These are phyloP conservation scores for Daldinia caldariorum DNA, from an alignment of 495 filamentous ascomycete species.

Conservation along the genomic window DNA sequence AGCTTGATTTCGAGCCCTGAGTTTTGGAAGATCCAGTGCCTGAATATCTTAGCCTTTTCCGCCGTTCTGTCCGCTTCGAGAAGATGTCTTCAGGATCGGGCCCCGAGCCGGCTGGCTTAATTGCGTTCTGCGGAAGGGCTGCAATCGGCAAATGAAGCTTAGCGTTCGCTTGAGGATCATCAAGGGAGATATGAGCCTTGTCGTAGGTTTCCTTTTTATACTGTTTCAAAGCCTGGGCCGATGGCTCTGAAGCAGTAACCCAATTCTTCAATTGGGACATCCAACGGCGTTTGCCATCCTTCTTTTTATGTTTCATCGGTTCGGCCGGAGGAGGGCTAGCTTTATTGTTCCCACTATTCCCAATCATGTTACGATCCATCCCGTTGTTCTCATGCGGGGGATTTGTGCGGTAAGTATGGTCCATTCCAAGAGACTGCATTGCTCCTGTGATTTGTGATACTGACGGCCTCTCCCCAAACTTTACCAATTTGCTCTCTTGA, in stretches of 20 bases:
- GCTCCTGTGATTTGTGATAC: slow-evolving; percentile 19
- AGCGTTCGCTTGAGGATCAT: slow-evolving; percentile 44
- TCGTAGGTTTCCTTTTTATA: slow-evolving; percentile 52
- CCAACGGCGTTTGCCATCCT: slow-evolving; percentile 43
- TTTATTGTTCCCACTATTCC: neutral
- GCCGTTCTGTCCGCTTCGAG: slow-evolving; percentile 39
- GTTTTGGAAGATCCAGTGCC: slow-evolving; percentile 3
- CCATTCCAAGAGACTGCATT: slow-evolving; percentile 20
- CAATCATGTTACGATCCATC: neutral
- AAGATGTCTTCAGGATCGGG: slow-evolving; percentile 51
- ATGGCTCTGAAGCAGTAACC: slow-evolving; percentile 55
- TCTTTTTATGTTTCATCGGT: slow-evolving; percentile 22
- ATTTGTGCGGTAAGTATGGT: slow-evolving; percentile 1
- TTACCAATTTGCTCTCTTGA: neutral
- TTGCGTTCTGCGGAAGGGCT: slow-evolving; percentile 49
- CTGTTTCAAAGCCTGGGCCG: slow-evolving; percentile 51
- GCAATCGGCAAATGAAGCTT: slow-evolving; percentile 53
- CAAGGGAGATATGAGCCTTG: slow-evolving; percentile 47
- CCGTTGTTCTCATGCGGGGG: neutral
- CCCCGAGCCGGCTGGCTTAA: slow-evolving; percentile 45
- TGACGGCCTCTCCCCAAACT: neutral
- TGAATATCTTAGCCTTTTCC: slow-evolving; percentile 30
- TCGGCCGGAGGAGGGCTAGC: slow-evolving; percentile 7
- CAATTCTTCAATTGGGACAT: slow-evolving; percentile 54
- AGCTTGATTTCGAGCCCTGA: slow-evolving; percentile 29